These are phyloP conservation scores for Neoascochyta sp. DNA, from an alignment of 2,329 filamentous ascomycete species.

Conservation along the genomic window DNA sequence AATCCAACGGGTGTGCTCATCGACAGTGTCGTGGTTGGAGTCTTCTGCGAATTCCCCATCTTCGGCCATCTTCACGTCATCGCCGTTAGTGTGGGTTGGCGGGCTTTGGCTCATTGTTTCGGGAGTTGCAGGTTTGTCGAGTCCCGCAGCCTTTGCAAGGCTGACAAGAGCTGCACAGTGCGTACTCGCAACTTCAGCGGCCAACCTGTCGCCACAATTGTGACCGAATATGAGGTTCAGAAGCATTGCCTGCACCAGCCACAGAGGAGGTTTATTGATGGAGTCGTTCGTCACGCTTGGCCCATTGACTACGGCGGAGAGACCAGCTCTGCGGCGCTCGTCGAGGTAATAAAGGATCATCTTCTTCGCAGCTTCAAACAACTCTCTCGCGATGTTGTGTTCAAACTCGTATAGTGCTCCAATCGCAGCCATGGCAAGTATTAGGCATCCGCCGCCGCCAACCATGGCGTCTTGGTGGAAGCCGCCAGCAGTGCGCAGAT, in stretches of 20 bases:
- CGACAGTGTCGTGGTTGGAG: constrained; percentile 46
- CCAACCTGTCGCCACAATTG: constrained; percentile 86
- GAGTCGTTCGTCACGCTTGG: constrained; percentile 53
- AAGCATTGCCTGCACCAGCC: constrained; percentile 95
- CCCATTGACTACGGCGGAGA: constrained; percentile 58
- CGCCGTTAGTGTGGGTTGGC: constrained; percentile 39
- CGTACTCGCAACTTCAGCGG: constrained; percentile 86
- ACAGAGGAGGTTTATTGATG: constrained; percentile 73
- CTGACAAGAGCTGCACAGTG: constrained; percentile 90
- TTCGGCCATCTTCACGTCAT: constrained; percentile 59
- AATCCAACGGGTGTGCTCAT: constrained; percentile 74
- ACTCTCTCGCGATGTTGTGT: constrained; percentile 69
- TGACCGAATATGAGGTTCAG: constrained; percentile 94
- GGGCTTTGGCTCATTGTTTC: constrained; percentile 17
- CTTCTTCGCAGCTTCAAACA: constrained; percentile 92
- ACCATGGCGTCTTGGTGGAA: constrained; percentile 55
- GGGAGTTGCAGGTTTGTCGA: constrained; percentile 53
- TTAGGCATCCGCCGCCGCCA: constrained; percentile 79
- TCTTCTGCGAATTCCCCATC: constrained; percentile 24
- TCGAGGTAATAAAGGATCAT: constrained; percentile 93
- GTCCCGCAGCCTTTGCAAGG: constrained; percentile 81
- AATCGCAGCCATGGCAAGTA: constrained; percentile 83
- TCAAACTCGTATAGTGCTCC: constrained; percentile 87
- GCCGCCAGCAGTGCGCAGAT: constrained; percentile 56
- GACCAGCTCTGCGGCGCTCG: constrained; percentile 80